phyloP scores from a whole-genome alignment of 139 green algal genomes.

The Chlamydomonas sp. region DNA sequence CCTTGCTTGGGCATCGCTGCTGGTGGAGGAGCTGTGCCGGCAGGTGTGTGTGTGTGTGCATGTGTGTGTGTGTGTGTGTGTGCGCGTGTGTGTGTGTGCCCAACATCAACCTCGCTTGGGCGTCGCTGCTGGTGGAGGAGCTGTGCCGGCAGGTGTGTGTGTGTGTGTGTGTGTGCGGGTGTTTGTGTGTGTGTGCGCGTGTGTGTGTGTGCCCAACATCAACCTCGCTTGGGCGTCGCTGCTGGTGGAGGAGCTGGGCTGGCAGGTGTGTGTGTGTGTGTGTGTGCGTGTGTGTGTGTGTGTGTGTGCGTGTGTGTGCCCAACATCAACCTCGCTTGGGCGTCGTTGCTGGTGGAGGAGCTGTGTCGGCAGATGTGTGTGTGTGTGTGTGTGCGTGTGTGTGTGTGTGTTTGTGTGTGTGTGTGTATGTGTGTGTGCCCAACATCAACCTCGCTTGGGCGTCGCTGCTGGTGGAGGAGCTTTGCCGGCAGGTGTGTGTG shows the following conservation, averaged over 20 bases:
- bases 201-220: slow-evolving; percentile 51
- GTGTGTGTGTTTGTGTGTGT: no score
- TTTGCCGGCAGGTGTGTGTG: slow-evolving; percentile 59
- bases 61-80: no score
- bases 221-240: slow-evolving; percentile 63
- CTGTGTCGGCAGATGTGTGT: slow-evolving; percentile 60
- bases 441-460: no score
- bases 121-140: slow-evolving; percentile 78
- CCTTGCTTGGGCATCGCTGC: slow-evolving; percentile 54
- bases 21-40: slow-evolving; percentile 86
- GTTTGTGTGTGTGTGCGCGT: no score
- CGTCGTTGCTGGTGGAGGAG: slow-evolving; percentile 77
- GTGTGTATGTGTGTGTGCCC: no score
- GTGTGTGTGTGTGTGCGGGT: no score
- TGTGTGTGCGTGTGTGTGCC: no score
- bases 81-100: slow-evolving; percentile 20
- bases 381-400: no score
- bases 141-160: slow-evolving; percentile 61
- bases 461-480: slow-evolving; percentile 85
- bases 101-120: slow-evolving; percentile 74
- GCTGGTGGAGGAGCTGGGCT: slow-evolving; percentile 83
- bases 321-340: slow-evolving; percentile 68
- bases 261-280: slow-evolving; percentile 54
- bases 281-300: no score
- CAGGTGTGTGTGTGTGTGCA: slow-evolving; percentile 51